A percentile compares a stretch with the other conserved stretches of the same genome.
phyloP scores from a whole-genome alignment of 2,329 filamentous ascomycete genomes.

The Botrytis elliptica region DNA sequence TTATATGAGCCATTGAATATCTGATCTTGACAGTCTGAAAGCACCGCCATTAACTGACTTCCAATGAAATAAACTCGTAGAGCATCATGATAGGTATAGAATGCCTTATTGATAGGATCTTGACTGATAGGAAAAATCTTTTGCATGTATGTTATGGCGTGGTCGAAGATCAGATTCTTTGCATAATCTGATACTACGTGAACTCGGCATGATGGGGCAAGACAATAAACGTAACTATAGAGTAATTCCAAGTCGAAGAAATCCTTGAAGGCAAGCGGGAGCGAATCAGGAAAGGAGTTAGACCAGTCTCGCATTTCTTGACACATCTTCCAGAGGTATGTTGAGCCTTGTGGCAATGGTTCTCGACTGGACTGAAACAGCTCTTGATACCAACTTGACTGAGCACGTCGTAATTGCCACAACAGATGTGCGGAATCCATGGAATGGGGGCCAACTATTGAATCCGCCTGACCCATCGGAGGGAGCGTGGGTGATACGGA shows the following conservation, averaged over 20 bases:
- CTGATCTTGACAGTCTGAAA: slow-evolving; percentile 57
- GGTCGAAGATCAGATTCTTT: slow-evolving; percentile 80
- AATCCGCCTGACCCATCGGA: slow-evolving; percentile 36
- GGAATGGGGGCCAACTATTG: slow-evolving; percentile 48
- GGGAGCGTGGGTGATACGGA: slow-evolving; percentile 42
- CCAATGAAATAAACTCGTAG: slow-evolving; percentile 77
- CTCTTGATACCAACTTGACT: slow-evolving; percentile 87
- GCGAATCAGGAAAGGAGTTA: slow-evolving; percentile 66
- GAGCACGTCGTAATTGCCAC: slow-evolving; percentile 78
- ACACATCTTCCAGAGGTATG: slow-evolving; percentile 74
- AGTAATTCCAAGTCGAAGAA: slow-evolving; percentile 85
- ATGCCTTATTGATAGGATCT: slow-evolving; percentile 57
- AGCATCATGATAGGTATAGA: slow-evolving; percentile 85
- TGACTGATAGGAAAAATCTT: slow-evolving; percentile 68
- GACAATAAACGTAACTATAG: slow-evolving; percentile 87
- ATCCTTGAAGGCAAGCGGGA: slow-evolving; percentile 64
- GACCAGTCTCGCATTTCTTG: slow-evolving; percentile 79
- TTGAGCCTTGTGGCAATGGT: slow-evolving; percentile 65
- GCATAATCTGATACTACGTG: slow-evolving; percentile 73
- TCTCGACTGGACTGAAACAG: slow-evolving; percentile 76
- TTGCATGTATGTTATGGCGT: slow-evolving; percentile 78
- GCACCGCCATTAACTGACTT: slow-evolving; percentile 60
- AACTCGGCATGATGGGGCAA: slow-evolving; percentile 75
- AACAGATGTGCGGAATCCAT: slow-evolving; percentile 73
- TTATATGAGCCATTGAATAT: slow-evolving; percentile 47